Evolutionary conservation across 257 asterid genomes (phyloP).

Genomic region (Solanum ahanhuiri): DNA sequence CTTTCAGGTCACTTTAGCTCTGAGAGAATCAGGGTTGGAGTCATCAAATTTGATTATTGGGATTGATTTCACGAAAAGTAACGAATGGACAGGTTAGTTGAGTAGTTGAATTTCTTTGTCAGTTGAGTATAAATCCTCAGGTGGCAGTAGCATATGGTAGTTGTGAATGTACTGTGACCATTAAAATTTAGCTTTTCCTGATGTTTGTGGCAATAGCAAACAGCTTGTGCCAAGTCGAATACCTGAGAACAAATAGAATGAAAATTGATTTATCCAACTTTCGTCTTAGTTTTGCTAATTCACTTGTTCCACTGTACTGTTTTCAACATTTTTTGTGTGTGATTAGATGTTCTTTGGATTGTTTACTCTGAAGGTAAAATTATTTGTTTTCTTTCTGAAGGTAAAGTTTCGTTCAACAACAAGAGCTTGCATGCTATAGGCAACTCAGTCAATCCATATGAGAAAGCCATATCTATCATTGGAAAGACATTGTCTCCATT

Average conservation of each 20-base stretch:
- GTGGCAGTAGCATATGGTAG: neutral
- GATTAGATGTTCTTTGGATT: neutral
- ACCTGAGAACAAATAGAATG: neutral
- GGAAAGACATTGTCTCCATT: constrained; percentile 84
- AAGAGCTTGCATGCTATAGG: constrained; percentile 65
- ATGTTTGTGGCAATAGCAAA: neutral
- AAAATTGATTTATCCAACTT: neutral
- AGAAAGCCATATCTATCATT: constrained; percentile 66
- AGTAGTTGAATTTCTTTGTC: neutral
- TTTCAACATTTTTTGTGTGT: neutral
- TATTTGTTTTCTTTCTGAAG: constrained; percentile 30
- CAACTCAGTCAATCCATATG: constrained; percentile 58
- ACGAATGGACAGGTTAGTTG: constrained; percentile 77
- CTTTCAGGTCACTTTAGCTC: constrained; percentile 58
- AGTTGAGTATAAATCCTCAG: neutral
- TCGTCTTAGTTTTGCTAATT: neutral
- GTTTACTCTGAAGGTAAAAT: constrained; percentile 14
- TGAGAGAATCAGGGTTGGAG: constrained; percentile 74
- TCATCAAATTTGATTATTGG: constrained; percentile 85
- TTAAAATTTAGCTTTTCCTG: neutral
- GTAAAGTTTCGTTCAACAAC: constrained; percentile 57
- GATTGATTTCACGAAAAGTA: constrained; percentile 80
- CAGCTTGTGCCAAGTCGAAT: neutral
- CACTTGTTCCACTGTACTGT: neutral
- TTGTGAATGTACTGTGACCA: neutral